Conservation (phyloP, 345 rosid genomes). For the Camelina sativa region DNA sequence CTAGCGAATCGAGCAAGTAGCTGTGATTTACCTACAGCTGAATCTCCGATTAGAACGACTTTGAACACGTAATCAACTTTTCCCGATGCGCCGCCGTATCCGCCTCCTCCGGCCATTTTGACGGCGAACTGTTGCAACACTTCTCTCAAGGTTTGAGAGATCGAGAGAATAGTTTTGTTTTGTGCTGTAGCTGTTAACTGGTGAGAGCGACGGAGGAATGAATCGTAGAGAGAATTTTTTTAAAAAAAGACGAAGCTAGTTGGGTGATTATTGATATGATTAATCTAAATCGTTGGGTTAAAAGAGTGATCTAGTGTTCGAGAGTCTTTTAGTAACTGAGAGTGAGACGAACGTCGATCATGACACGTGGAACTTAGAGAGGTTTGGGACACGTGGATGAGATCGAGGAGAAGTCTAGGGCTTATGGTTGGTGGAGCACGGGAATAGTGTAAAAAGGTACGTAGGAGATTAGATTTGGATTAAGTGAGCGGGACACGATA, state of each 20-base stretch:
- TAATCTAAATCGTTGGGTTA: conserved; percentile 13
- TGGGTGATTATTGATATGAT: not conserved
- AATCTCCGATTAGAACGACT: conserved; percentile 90
- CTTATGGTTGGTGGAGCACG: not conserved
- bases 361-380: conserved; percentile 15
- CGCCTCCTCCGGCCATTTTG: conserved; percentile 65
- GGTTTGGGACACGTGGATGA: not conserved
- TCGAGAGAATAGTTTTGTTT: not conserved
- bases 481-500: conserved; percentile 37
- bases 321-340: not conserved
- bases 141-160: not conserved
- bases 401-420: not conserved
- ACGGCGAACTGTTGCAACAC: not conserved
- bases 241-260: not conserved
- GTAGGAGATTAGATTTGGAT: conserved; percentile 36
- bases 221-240: not conserved
- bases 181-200: conserved; percentile 27
- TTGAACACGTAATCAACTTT: conserved; percentile 84
- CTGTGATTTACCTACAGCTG: conserved; percentile 94
- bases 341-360: not conserved
- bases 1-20: conserved; percentile 81
- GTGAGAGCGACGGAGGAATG: conserved; percentile 18
- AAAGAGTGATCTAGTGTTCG: conserved; percentile 4
- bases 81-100: conserved; percentile 61
- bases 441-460: not conserved